These are phyloP conservation scores for Trypanosoma mega DNA, from an alignment of 208 protist species.

Conservation along the genomic window DNA sequence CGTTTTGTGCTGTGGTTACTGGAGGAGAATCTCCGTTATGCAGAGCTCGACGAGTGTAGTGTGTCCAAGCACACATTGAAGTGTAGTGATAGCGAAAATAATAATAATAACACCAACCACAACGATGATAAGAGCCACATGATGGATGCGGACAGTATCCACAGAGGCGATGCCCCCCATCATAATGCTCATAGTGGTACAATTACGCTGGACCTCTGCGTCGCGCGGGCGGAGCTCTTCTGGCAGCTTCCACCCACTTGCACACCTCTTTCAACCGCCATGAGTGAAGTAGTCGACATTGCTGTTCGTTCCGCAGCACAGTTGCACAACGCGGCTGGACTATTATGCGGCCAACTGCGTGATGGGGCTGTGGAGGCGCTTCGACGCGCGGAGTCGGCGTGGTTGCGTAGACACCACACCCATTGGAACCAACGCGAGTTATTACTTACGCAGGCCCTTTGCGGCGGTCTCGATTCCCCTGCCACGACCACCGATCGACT, in stretches of 20 bases:
- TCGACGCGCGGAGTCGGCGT: constrained; percentile 45
- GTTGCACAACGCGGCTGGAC: constrained; percentile 16
- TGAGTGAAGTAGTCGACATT: constrained; percentile 11
- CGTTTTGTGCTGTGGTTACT: constrained; percentile 35
- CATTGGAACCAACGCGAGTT: constrained; percentile 49
- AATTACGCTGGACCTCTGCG: constrained; percentile 29
- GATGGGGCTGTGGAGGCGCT: constrained; percentile 16
- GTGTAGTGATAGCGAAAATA: no score
- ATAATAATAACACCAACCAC: no score
- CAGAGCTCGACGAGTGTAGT: no score
- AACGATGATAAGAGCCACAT: no score
- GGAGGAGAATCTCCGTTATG: constrained; percentile 44
- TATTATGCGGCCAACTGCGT: constrained; percentile 20
- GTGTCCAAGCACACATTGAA: no score
- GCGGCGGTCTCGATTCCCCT: constrained; percentile 17
- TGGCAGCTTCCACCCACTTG: constrained; percentile 22
- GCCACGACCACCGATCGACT: constrained; percentile 54
- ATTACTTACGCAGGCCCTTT: constrained; percentile 43
- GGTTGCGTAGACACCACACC: constrained; percentile 78
- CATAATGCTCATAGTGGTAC: no score
- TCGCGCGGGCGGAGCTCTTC: constrained; percentile 28
- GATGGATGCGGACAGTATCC: no score
- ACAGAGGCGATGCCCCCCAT: no score
- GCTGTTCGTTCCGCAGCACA: constrained; percentile 16
- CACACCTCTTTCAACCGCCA: constrained; percentile 4